These are phyloP conservation scores for Copromyces sp. DNA, from an alignment of 495 filamentous ascomycete genomes.

Conservation along the genomic window DNA sequence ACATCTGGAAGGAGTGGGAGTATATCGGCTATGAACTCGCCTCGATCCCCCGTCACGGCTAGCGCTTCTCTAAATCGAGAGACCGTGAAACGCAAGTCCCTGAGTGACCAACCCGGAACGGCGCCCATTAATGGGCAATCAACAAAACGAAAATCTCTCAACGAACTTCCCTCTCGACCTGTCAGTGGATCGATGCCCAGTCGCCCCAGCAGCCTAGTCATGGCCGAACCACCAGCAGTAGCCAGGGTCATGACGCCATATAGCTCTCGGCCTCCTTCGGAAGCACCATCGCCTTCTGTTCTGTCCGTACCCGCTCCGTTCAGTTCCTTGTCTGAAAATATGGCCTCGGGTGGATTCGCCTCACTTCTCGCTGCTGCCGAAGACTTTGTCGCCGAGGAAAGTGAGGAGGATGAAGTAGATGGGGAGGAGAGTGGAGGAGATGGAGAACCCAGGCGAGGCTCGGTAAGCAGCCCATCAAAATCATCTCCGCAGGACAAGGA, in stretches of 20 bases:
- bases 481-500: constrained; percentile 38
- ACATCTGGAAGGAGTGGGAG: constrained; percentile 12
- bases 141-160: constrained; percentile 1
- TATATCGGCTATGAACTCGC: constrained; percentile 6
- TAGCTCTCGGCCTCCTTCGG: constrained; percentile 15
- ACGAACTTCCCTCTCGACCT: constrained; percentile 2
- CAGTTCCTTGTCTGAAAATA: constrained; percentile 5
- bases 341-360: constrained; percentile 22
- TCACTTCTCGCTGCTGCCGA: constrained; percentile 41
- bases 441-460: constrained; percentile 21
- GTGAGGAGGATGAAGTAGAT: constrained; percentile 4
- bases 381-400: constrained; percentile 29
- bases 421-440: constrained; percentile 8
- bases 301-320: constrained; percentile 3
- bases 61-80: constrained; percentile 1
- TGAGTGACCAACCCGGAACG: background rate
- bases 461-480: constrained; percentile 43
- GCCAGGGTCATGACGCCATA: constrained; percentile 12
- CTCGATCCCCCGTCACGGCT: constrained; percentile 9
- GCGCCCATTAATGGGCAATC: background rate
- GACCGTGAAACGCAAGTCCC: constrained; percentile 1
- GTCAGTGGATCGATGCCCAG: constrained; percentile 5
- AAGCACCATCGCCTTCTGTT: constrained; percentile 11
- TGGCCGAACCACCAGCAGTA: constrained; percentile 18
- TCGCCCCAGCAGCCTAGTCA: constrained; percentile 18